Percentiles rank a stretch among this genome's conserved stretches.
Evolutionary conservation across 2,329 filamentous ascomycete genomes (phyloP).

Genomic region (Zymoseptoria crescenta): DNA sequence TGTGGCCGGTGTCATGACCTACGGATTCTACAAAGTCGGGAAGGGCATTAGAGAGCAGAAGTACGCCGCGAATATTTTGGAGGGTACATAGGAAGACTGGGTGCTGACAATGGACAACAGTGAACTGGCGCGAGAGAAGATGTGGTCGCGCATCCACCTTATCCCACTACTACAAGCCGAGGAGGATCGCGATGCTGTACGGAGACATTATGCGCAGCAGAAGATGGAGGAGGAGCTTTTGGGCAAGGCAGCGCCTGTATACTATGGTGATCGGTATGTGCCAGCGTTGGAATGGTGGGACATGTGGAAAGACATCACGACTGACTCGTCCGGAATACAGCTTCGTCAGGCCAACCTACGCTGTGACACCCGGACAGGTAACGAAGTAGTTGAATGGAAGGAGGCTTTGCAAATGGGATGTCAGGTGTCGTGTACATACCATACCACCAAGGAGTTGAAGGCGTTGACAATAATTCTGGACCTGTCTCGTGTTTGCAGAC

Average conservation of each 20-base stretch:
- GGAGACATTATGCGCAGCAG: conserved; percentile 78
- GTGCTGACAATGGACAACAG: conserved; percentile 41
- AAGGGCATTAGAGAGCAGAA: conserved; percentile 83
- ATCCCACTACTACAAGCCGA: conserved; percentile 92
- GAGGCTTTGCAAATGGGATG: not conserved
- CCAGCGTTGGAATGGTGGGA: not conserved
- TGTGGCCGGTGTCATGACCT: conserved; percentile 71
- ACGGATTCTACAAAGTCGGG: conserved; percentile 81
- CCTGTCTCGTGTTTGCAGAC: not conserved
- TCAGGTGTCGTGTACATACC: not conserved
- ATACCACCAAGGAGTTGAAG: not conserved
- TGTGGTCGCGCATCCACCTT: conserved; percentile 94
- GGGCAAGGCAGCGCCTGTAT: conserved; percentile 75
- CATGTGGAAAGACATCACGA: conserved; percentile 4
- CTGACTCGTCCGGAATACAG: conserved; percentile 36
- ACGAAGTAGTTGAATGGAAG: conserved; percentile 42
- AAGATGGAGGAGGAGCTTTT: conserved; percentile 83
- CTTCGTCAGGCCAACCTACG: conserved; percentile 75
- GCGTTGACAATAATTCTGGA: not conserved
- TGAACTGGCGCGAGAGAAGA: conserved; percentile 92
- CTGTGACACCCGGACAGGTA: conserved; percentile 56
- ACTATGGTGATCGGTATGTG: conserved; percentile 77
- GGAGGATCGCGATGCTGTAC: conserved; percentile 89
- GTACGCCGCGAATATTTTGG: conserved; percentile 43
- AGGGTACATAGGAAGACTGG: not conserved